These are phyloP conservation scores for Forsythia suspensa DNA, from an alignment of 257 asterid species.

Conservation along the genomic window DNA sequence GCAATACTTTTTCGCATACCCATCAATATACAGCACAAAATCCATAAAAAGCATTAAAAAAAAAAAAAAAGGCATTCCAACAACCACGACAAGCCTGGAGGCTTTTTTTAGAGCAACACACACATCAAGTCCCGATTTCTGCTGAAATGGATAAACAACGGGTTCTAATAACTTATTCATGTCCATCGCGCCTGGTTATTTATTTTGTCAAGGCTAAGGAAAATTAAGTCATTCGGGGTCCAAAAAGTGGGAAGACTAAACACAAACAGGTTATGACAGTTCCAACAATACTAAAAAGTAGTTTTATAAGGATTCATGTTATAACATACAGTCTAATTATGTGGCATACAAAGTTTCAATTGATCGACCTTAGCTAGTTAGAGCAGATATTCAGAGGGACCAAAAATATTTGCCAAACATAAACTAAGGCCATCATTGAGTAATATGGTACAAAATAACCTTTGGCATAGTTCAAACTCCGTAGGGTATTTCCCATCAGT, in stretches of 20 bases:
- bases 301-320: slow-evolving; percentile 23
- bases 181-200: background rate
- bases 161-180: background rate
- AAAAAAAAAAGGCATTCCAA: background rate
- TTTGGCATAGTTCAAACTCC: background rate
- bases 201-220: background rate
- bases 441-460: slow-evolving; percentile 30
- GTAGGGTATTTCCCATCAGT: slow-evolving; percentile 29
- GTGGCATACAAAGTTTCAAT: slow-evolving; percentile 20
- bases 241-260: too few species aligned
- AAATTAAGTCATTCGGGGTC: too few species aligned
- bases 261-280: background rate
- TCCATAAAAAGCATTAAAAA: too few species aligned
- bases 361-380: slow-evolving; percentile 15
- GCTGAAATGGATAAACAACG: too few species aligned
- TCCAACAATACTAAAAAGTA: slow-evolving; percentile 8
- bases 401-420: background rate
- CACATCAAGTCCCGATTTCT: background rate
- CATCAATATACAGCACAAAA: background rate
- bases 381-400: slow-evolving; percentile 17
- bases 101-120: background rate
- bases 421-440: slow-evolving; percentile 14
- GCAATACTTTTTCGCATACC: background rate
- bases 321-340: slow-evolving; percentile 24
- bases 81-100: too few species aligned